phyloP scores from a whole-genome alignment of 2,329 filamentous ascomycete species.

The Neopestalotiopsis rosae region DNA sequence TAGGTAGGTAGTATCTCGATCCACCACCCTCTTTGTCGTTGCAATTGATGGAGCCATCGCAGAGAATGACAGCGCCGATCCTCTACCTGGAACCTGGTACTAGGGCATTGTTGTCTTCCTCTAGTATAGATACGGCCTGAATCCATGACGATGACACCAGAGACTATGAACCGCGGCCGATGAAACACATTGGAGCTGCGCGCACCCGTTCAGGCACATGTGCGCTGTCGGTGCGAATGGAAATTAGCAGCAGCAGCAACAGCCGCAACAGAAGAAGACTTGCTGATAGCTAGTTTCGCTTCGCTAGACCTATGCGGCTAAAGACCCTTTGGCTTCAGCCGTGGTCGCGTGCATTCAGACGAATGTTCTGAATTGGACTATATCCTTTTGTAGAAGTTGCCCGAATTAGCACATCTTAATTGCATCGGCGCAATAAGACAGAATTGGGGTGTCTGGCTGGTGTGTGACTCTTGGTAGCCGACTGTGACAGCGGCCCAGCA shows the following conservation, averaged over 20 bases:
- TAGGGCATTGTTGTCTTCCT: too few relatives aligned
- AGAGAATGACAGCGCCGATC: conserved; percentile 1
- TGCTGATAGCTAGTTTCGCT: too few relatives aligned
- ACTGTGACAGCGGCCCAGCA: background rate
- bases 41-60: background rate
- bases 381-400: background rate
- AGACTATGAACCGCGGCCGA: too few relatives aligned
- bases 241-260: too few relatives aligned
- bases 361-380: background rate
- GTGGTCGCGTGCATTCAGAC: too few relatives aligned
- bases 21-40: background rate
- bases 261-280: too few relatives aligned
- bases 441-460: background rate
- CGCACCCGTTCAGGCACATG: too few relatives aligned
- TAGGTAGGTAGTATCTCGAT: background rate
- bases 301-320: too few relatives aligned
- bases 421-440: background rate
- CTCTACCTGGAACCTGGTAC: background rate
- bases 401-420: background rate
- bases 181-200: too few relatives aligned
- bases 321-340: too few relatives aligned
- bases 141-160: background rate
- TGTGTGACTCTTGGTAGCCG: background rate
- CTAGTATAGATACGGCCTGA: background rate
- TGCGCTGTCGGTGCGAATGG: too few relatives aligned